These are phyloP conservation scores for Colletotrichum zoysiae DNA, from an alignment of 2,329 filamentous ascomycete genomes.

Conservation along the genomic window DNA sequence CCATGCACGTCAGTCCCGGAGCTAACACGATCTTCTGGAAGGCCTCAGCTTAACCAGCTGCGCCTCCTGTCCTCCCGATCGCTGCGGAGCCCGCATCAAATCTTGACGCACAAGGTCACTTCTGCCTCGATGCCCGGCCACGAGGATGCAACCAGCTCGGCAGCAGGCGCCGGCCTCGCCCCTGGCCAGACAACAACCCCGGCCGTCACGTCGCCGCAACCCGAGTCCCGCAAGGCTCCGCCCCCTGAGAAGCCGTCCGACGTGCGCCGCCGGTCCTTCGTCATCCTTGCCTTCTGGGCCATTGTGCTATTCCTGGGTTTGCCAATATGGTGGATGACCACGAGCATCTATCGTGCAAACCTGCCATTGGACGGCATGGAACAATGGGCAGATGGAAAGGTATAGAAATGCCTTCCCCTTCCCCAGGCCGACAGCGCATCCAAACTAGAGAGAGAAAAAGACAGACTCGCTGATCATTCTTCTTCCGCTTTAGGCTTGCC, in stretches of 20 bases:
- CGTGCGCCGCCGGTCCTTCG: conserved; percentile 75
- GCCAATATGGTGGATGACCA: conserved; percentile 97
- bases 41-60: conserved; percentile 2
- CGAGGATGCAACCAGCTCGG: conserved; percentile 23
- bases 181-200: conserved; percentile 1
- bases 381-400: conserved; percentile 91
- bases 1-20: not conserved
- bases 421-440: not conserved
- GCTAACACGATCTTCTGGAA: not conserved
- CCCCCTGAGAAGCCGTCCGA: conserved; percentile 82
- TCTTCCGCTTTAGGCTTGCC: conserved; percentile 74
- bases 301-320: conserved; percentile 86
- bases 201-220: conserved; percentile 14
- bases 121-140: conserved; percentile 32
- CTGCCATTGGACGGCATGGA: conserved; percentile 89
- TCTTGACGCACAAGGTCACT: conserved; percentile 16
- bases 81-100: conserved; percentile 17
- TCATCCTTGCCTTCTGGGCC: conserved; percentile 91
- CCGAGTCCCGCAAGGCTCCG: conserved; percentile 61
- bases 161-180: not conserved
- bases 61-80: conserved; percentile 3
- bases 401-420: conserved; percentile 55
- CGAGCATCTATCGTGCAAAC: conserved; percentile 87
- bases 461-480: conserved; percentile 8
- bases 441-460: not conserved